phyloP scores from a whole-genome alignment of 345 rosid species.

The Chamaenerion angustifolium region DNA sequence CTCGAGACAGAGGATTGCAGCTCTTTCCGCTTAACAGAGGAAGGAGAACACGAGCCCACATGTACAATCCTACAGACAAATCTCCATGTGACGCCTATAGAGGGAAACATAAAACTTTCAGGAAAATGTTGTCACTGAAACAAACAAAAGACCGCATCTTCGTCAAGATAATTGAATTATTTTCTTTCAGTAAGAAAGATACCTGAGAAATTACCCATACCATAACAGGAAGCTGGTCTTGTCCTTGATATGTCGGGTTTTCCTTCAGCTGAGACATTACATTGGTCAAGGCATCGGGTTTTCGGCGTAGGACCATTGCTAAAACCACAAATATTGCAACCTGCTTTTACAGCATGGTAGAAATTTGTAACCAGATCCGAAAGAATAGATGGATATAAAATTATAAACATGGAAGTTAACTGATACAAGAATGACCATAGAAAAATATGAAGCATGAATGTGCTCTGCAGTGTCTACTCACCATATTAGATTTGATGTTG shows the following conservation, averaged over 20 bases:
- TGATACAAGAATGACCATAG: not conserved
- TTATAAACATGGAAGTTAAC: not conserved
- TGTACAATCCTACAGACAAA: constrained; percentile 45
- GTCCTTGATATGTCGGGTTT: constrained; percentile 48
- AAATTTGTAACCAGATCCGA: not conserved
- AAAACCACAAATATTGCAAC: constrained; percentile 61
- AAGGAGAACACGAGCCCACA: constrained; percentile 41
- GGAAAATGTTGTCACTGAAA: not conserved
- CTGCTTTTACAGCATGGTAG: constrained; percentile 17
- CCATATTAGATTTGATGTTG: too few relatives aligned
- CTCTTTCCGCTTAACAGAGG: constrained; percentile 33
- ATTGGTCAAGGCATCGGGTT: constrained; percentile 50
- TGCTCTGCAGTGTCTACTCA: too few relatives aligned
- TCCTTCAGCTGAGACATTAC: constrained; percentile 31
- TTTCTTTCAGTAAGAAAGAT: not conserved
- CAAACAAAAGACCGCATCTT: too few relatives aligned
- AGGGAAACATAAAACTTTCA: not conserved
- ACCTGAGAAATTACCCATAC: constrained; percentile 62
- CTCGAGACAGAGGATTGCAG: constrained; percentile 55
- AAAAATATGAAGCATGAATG: too few relatives aligned
- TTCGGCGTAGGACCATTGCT: constrained; percentile 45
- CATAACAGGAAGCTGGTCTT: constrained; percentile 44
- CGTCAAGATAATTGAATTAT: too few relatives aligned
- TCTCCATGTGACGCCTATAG: constrained; percentile 50
- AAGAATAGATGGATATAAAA: not conserved